Conservation (phyloP, 805 yeast genomes). For the Torulaspora microellipsoides region DNA sequence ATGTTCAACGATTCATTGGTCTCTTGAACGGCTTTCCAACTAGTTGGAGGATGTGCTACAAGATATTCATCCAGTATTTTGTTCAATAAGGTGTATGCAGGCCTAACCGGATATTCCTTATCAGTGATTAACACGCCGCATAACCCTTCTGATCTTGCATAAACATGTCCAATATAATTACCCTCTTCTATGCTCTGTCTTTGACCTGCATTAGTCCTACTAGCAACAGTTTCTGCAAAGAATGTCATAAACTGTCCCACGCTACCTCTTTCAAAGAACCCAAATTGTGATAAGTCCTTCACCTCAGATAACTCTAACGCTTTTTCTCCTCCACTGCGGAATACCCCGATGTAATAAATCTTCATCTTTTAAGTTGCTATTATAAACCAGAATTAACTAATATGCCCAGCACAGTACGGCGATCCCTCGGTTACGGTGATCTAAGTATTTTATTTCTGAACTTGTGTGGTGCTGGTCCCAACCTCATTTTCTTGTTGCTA, state of each 20-base stretch:
- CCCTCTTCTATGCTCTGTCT: conserved; percentile 95
- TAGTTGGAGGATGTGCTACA: conserved; percentile 67
- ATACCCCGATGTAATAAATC: conserved; percentile 83
- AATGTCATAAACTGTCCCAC: conserved; percentile 94
- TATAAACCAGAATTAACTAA: too few species aligned
- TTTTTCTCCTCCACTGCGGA: conserved; percentile 55
- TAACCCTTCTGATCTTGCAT: conserved; percentile 82
- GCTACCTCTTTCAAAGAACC: conserved; percentile 78
- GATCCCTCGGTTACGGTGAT: too few species aligned
- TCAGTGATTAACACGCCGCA: conserved; percentile 91
- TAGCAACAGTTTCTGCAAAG: conserved; percentile 84
- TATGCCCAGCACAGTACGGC: too few species aligned
- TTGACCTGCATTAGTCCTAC: conserved; percentile 82
- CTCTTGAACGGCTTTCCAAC: conserved; percentile 57
- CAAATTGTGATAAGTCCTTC: conserved; percentile 77
- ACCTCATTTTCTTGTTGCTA: too few species aligned
- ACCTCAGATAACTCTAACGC: conserved; percentile 76
- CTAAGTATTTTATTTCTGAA: too few species aligned
- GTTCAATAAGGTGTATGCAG: conserved; percentile 89
- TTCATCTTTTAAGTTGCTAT: conserved; percentile 50
- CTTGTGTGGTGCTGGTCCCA: too few species aligned
- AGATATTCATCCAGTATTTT: conserved; percentile 88
- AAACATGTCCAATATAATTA: conserved; percentile 85
- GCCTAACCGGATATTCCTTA: conserved; percentile 94
- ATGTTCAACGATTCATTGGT: conserved; percentile 35